Evolutionary conservation across 1,284 basidiomycete species (phyloP).

Genomic region (Microstroma glucosiphilum): DNA sequence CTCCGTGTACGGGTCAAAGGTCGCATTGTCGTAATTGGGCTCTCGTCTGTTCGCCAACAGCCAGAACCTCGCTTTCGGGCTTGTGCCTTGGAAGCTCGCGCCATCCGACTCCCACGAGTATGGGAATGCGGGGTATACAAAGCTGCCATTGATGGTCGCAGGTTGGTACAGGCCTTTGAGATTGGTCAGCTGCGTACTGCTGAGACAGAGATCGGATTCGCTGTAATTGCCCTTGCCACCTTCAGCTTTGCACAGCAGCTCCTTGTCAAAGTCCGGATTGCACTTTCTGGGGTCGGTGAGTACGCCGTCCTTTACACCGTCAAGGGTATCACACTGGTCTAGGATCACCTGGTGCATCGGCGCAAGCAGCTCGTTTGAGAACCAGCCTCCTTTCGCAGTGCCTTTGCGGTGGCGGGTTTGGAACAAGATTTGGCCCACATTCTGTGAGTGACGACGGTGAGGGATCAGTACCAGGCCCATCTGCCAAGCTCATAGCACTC

Average conservation of each 20-base stretch:
- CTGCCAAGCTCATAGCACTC: neutral
- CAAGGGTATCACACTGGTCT: constrained; percentile 51
- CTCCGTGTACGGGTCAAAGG: constrained; percentile 12
- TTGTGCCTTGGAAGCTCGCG: constrained; percentile 7
- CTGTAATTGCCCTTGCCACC: constrained; percentile 4
- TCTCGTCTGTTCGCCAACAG: constrained; percentile 27
- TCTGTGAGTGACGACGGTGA: constrained; percentile 14
- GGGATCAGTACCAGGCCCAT: neutral
- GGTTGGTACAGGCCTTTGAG: constrained; percentile 10
- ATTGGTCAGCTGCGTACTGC: constrained; percentile 7
- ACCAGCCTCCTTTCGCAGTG: constrained; percentile 11
- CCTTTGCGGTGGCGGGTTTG: constrained; percentile 14
- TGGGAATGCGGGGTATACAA: constrained; percentile 17
- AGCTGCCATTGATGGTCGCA: constrained; percentile 9
- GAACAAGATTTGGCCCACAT: constrained; percentile 14
- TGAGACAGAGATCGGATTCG: constrained; percentile 10
- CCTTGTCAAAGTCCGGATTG: constrained; percentile 19
- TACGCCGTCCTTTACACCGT: constrained; percentile 50
- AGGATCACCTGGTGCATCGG: constrained; percentile 41
- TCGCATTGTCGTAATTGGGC: constrained; percentile 6
- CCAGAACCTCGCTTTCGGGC: constrained; percentile 36
- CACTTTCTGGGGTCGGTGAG: constrained; percentile 35
- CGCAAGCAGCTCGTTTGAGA: constrained; percentile 6
- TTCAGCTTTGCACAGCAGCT: constrained; percentile 12
- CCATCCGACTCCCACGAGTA: constrained; percentile 15